phyloP scores from a whole-genome alignment of 305 asterid genomes.

The Nicotiana rustica region DNA sequence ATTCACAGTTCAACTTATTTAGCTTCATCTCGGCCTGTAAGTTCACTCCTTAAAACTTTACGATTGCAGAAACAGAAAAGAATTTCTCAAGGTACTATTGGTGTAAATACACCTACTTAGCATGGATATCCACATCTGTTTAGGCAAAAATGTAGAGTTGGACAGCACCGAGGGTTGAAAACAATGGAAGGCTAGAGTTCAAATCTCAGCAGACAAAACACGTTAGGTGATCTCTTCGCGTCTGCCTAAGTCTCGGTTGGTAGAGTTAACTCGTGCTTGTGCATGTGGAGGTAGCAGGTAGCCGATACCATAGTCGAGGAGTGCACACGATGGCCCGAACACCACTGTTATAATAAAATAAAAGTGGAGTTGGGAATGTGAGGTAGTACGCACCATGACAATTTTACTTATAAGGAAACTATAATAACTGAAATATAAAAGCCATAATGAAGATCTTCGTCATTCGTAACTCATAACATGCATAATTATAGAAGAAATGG shows the following conservation, averaged over 20 bases:
- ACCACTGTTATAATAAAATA: not conserved
- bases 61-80: not conserved
- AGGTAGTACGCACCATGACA: not conserved
- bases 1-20: constrained; percentile 11
- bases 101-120: not conserved
- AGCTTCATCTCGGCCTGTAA: not conserved
- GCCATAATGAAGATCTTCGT: not conserved
- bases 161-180: not conserved
- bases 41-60: not conserved
- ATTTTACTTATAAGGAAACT: constrained; percentile 14
- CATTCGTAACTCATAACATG: not conserved
- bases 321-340: not conserved
- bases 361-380: not conserved
- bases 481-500: not conserved
- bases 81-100: constrained; percentile 3
- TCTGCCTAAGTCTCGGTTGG: not conserved
- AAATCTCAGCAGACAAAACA: not conserved
- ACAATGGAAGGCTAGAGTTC: not conserved
- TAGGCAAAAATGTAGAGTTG: not conserved
- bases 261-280: constrained; percentile 8
- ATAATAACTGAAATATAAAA: not conserved
- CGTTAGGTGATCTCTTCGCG: not conserved
- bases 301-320: constrained; percentile 7
- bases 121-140: not conserved
- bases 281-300: not conserved